Evolutionary conservation across 108 stramenopile species (phyloP), one percentile per base, ranked within the genome.

Genomic region (Nitzschia sp.): DNA sequence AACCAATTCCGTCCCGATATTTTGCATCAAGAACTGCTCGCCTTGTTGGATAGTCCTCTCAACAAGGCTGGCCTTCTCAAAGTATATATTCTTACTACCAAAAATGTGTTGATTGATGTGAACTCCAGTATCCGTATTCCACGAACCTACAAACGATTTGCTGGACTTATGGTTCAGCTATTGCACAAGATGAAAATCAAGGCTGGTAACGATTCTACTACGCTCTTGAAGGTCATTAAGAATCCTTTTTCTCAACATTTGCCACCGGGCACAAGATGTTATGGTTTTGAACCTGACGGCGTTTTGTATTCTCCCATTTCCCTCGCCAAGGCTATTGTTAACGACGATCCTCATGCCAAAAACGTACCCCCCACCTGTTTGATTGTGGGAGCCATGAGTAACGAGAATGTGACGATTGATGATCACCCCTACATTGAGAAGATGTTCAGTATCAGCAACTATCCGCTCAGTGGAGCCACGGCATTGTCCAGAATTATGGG

Each of bases 181-280:
- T 84, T 99, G 56, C 97, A 99, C 85, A 98, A 98, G 77, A 92
- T 99, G 88, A 97, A 97, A 77, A 97, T 99, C 75, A 95, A 98
- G 79, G 95, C 99, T 15, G 91, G 86, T 21, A 80, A 70, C n/a
- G 87, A 85, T 52, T 87, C 91, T 14, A 91, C 89, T 8, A 98
- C 95, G 8, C 78, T 99, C 25, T 80, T 99, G 73, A 96, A 93
- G 70, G 96, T 99, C 15, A 92, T 99, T 67, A 98, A 98, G 70
- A 98, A 98, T 83, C 98, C 97, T 7, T 84, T 97, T 57, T 88
- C 95, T 37, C 88, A 95, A 53, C 95, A 99, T 76, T 82, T 99
- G 42, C 97, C 97, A 21, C 81, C 97, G 2, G 98, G 96, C 37
- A 86, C 88, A 39, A 80, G 87, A 54, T 87, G 88, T 40, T 97